Base-by-base conservation (phyloP, 2,329 filamentous ascomycete genomes). In the Diaporthe amygdali region DNA sequence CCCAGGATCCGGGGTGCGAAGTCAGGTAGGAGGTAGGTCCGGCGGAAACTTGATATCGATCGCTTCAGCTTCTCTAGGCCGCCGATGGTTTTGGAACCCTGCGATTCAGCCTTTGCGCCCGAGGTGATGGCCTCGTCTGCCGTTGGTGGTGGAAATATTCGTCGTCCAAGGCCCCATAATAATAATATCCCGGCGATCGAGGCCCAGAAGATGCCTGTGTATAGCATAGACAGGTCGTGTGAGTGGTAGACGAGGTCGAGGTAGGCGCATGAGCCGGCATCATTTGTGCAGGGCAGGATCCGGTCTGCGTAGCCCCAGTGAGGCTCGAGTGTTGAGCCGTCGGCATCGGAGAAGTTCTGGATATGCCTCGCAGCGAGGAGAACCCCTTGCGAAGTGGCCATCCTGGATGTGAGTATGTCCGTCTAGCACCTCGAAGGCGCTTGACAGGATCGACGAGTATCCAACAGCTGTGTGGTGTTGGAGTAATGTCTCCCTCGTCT, bases 1-100 rank as follows among this genome's bases (percentile, higher is more conserved):
- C 92, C 92, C 74, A 95, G 94, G 66, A 94, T 75, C 25, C 79
- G 75, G 22, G 85, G 82, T 3, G 86, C 79, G 3, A 86, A 84
- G 75, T 93, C 91, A 0, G 89, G 89, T 2, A 94, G 86, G 3
- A 94, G 83, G 75, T 87, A 86, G 37, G 81, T 84, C 22, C 89
- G 84, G 17, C 77, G 41, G 71, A 79, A 44, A 73, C 72, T 73
- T 71, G 77, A 47, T 2, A 56, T 61, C 56, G 72, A 72, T 8
- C 61, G 49, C 17, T n/a, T 46, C 15, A 78, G 32, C 30, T 34
- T 56, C 49, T 66, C 68, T 14, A 66, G 5, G 34, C 71, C 71
- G 49, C 68, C 68, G 27, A 59, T 37, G 44, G 49, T 20, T 17
- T 30, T 14, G 1, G 44, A 5, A 5, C 41, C 47, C 10, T 68